Base-by-base conservation (phyloP, 225 moss, liverwort and hornwort species). In the Pseudisothecium myosuroides region DNA sequence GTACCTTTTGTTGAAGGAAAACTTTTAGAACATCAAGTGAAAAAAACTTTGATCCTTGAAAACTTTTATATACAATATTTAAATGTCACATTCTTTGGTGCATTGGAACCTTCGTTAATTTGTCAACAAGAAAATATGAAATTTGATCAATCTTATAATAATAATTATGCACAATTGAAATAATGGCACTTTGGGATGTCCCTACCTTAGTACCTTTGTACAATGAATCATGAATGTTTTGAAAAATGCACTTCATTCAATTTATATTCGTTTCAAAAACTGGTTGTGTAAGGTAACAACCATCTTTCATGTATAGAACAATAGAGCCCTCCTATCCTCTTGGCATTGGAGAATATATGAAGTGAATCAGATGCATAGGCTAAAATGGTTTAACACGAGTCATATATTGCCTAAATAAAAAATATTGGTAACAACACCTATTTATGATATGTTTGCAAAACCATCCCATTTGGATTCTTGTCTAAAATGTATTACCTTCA, bases 311-410 rank as follows among this genome's bases (percentile, higher is more conserved):
- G n/a, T n/a, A n/a, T n/a, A n/a, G n/a, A n/a, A n/a, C n/a, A n/a
- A n/a, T n/a, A n/a, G n/a, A n/a, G n/a, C 0, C 29, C 17, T 45
- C 1, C 0, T 29, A 2, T 1, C 28, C 3, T 45, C 17, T 28
- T 3, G 6, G 4, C 9, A 43, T 43, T 6, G 2, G 3, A 43
- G 16, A 43, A 72, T 43, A 72, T 5, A 27, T 28, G 13, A 16
- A 43, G 43, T 4, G 1, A 22, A 6, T n/a, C 4, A n/a, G 2
- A 12, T 36, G 4, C 7, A 21, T 21, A 67, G 21, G 3, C 1
- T 39, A 0, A 41, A 71, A 39, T 71, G 9, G 11, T 14, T 41
- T 41, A 1, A 41, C 2, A 71, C 41, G 9, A 41, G 41, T 5
- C 5, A 68, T 22, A 23, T 68, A 39, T 68, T 68, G 23, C 3